Base-by-base conservation (phyloP, 2,329 filamentous ascomycete genomes). In the Lachnellula suecica region DNA sequence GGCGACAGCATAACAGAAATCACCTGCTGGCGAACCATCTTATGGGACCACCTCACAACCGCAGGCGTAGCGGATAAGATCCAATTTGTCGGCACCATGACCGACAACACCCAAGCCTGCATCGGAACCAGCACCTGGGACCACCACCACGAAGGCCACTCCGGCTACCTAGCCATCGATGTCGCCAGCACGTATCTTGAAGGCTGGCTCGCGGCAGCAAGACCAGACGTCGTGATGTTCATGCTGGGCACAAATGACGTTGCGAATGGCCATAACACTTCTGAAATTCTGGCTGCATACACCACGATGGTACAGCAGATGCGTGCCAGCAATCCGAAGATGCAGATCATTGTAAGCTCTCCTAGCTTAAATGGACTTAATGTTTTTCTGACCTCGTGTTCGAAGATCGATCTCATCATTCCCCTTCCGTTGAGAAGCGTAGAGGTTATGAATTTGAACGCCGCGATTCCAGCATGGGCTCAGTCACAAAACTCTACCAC, bases 231-330 rank as follows among this genome's bases (percentile, higher is more conserved):
- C 13, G 71, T 76, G 11, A 71, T 70, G 64, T 74, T 74, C 61
- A 74, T 74, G 70, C 66, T 76, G 4, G 74, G 74, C 31, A 77
- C 74, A 2, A 75, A 76, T 57, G 74, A 77, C 57, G 68, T 76
- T 5, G 56, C 61, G 17, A 31, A 52, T 17, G 66, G 68, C 4
- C 58, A 63, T 13, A 67, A 66, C 4, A 51, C 42, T 9, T 11
- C 42, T 6, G 56, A 64, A 47, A 67, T 70, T 34, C 71, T 76
- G 40, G 66, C 60, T 7, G 68, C 73, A 0, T 76, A 74, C 52
- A 71, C 68, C 6, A 70, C 63, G 54, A 72, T 76, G 59, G 66
- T 75, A 1, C 51, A 58, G 3, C 60, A 66, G 8, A 72, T 74
- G 65, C 60, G 73, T 3, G 60, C 58, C 1, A 56, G 63, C 8